Evolutionary conservation across 2,329 filamentous ascomycete species (phyloP).

Genomic region (Didymella segeticola): DNA sequence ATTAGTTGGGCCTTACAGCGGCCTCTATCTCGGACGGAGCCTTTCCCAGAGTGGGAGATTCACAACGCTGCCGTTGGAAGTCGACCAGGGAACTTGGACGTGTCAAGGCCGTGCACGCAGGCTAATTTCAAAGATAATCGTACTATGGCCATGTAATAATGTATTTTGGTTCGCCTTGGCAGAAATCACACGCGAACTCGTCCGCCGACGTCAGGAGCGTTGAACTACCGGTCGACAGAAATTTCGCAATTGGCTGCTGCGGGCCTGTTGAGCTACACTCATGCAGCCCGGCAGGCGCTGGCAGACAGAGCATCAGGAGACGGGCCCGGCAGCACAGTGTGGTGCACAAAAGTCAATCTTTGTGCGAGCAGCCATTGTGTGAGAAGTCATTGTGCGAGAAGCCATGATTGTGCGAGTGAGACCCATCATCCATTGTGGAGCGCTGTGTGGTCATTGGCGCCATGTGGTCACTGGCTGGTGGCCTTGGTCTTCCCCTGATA

Average conservation of each 20-base stretch:
- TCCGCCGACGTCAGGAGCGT: conserved; percentile 36
- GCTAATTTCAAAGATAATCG: conserved; percentile 22
- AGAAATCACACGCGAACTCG: conserved; percentile 17
- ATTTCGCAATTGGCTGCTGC: conserved; percentile 23
- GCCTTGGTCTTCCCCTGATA: conserved; percentile 16
- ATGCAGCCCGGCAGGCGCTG: conserved; percentile 15
- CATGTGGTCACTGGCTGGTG: neutral
- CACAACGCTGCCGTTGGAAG: conserved; percentile 33
- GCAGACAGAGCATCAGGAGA: conserved; percentile 4
- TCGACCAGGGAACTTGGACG: conserved; percentile 21
- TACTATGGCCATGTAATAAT: too few species aligned
- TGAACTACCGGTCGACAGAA: conserved; percentile 19
- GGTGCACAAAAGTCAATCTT: neutral
- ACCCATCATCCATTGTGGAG: conserved; percentile 2
- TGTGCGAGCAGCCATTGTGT: too few species aligned
- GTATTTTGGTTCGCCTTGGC: conserved; percentile 26
- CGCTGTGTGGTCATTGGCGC: neutral
- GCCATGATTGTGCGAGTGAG: neutral
- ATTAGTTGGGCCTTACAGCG: conserved; percentile 22
- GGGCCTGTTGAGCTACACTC: conserved; percentile 27
- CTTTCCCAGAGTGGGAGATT: conserved; percentile 22
- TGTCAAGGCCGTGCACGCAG: conserved; percentile 33
- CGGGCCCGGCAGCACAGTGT: neutral
- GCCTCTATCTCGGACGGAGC: conserved; percentile 19
- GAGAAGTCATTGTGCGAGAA: conserved; percentile 1